Base-by-base conservation (phyloP, 768 basidiomycete species). In the Auriscalpium vulgare region DNA sequence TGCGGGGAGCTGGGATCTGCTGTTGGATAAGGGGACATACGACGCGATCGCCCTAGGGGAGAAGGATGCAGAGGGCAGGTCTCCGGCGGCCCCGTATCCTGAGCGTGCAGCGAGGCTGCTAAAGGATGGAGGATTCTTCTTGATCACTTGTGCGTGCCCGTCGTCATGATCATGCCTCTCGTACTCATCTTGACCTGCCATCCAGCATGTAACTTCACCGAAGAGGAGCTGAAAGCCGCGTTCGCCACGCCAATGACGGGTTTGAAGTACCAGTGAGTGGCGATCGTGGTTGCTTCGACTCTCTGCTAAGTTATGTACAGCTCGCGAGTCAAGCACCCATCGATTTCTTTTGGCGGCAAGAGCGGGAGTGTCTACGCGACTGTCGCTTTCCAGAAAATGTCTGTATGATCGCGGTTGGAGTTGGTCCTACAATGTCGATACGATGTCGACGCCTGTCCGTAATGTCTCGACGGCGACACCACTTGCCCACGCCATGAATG, bases 11-110 rank as follows among this genome's bases (percentile, higher is more conserved):
- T 93, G 90, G 90, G 87, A 91, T 64, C 69, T 91, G 7, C 65
- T 92, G 14, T 65, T 92, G 55, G 91, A 93, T 69, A 93, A 93
- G 67, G 91, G 91, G n/a, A 93, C 91, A 0, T 90, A 83, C 64
- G 91, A 93, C 63, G 89, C 91, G 6, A 91, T 92, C 50, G 86
- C 88, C 0, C 70, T 93, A 40, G 84, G 79, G 50, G 75, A 76
- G 54, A 83, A 81, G 64, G 82, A 84, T 44, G 74, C 70, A 6
- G 62, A 67, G 38, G 87, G 84, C 19, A 66, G 62, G 44, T 72
- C 77, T 1, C 84, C 85, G 1, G 78, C 78, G 0, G 69, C 74
- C n/a, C 66, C 63, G 16, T 92, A 93, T 66, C 87, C 86, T 3
- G 63, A 59, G 47, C 79, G 82, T 11, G 78, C 87, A 19, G 70